phyloP scores from a whole-genome alignment of 257 asterid species.

The Salvia rosmarinus region DNA sequence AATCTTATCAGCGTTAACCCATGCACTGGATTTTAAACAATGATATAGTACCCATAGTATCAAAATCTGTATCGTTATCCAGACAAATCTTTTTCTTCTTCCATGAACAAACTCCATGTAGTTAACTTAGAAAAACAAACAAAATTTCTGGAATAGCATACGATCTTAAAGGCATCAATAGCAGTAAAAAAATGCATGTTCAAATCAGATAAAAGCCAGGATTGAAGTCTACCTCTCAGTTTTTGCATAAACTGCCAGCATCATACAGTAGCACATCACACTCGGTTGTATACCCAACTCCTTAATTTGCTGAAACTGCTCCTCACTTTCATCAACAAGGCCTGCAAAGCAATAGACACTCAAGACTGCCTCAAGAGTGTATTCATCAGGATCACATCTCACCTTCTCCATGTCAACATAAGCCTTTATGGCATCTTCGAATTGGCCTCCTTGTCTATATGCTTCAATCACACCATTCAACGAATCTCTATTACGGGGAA shows the following conservation, averaged over 20 bases:
- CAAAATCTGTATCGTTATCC: background rate
- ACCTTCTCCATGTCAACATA: constrained; percentile 91
- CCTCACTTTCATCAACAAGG: constrained; percentile 89
- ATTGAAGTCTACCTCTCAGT: constrained; percentile 64
- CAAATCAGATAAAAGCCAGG: constrained; percentile 19
- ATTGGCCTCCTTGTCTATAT: constrained; percentile 87
- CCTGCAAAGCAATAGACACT: constrained; percentile 94
- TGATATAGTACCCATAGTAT: constrained; percentile 1
- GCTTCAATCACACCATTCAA: constrained; percentile 88
- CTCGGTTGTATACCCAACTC: constrained; percentile 84
- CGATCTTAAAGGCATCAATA: constrained; percentile 20
- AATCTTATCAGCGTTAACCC: background rate
- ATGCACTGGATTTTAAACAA: background rate
- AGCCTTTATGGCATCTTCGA: constrained; percentile 91
- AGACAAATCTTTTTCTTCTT: constrained; percentile 7
- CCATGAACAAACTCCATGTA: background rate
- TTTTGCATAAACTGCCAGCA: constrained; percentile 81
- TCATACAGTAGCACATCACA: constrained; percentile 95
- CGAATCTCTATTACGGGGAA: constrained; percentile 59
- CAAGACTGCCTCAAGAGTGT: constrained; percentile 91
- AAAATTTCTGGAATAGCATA: background rate
- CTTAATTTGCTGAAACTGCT: constrained; percentile 83
- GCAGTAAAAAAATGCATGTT: constrained; percentile 24
- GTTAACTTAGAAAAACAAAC: background rate
- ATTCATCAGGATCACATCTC: constrained; percentile 91